Conservation (phyloP, 2,329 filamentous ascomycete species). For the Cyanodermella asteris region DNA sequence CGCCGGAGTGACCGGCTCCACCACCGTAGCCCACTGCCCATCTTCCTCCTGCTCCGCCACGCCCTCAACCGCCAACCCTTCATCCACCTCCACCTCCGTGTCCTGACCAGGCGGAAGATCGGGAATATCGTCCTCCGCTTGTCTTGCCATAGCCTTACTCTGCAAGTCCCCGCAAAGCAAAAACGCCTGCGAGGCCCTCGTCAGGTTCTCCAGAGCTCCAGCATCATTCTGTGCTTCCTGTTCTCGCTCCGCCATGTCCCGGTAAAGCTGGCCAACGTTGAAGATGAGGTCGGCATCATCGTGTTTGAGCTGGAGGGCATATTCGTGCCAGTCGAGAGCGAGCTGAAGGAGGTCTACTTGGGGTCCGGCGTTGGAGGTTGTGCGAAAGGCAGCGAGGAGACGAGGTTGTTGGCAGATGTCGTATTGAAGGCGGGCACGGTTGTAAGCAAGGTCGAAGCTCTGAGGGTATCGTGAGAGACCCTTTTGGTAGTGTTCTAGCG, state of each 20-base stretch:
- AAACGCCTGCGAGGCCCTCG: too few relatives aligned
- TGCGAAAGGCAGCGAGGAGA: conserved; percentile 36
- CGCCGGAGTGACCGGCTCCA: conserved; percentile 41
- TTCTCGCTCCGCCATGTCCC: too few relatives aligned
- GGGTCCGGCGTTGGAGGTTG: too few relatives aligned
- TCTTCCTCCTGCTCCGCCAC: conserved; percentile 16
- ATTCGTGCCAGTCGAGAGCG: conserved; percentile 40
- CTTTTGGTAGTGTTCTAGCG: conserved; percentile 43
- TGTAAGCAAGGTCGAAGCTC: conserved; percentile 52
- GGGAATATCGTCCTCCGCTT: conserved; percentile 3
- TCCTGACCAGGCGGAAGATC: conserved; percentile 1
- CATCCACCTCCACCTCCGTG: too few relatives aligned
- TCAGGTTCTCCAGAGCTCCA: too few relatives aligned
- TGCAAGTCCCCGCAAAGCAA: too few relatives aligned
- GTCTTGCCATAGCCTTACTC: too few relatives aligned
- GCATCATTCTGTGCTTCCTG: too few relatives aligned
- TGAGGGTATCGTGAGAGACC: conserved; percentile 37
- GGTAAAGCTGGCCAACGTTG: conserved; percentile 10
- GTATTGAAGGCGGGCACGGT: conserved; percentile 48
- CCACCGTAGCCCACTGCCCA: conserved; percentile 44
- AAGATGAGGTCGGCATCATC: conserved; percentile 47
- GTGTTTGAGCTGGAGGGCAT: conserved; percentile 35
- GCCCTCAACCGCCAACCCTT: too few relatives aligned
- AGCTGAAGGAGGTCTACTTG: conserved; percentile 33
- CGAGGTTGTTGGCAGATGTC: conserved; percentile 46